Evolutionary conservation across 2,329 filamentous ascomycete species (phyloP), one percentile per base, ranked within the genome.

Genomic region (Cercospora sp.): DNA sequence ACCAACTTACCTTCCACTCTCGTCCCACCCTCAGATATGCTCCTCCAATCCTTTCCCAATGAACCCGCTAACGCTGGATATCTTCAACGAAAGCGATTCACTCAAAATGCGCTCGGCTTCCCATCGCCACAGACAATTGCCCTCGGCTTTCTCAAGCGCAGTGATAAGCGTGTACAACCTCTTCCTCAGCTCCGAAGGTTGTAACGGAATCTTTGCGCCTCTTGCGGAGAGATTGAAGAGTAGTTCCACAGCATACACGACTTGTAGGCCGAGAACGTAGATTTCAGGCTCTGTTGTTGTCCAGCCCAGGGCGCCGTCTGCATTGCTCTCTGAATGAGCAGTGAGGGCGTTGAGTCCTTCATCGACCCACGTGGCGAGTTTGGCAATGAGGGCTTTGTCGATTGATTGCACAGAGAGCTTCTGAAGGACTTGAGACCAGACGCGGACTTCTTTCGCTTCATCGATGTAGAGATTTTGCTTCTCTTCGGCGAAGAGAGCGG

Each of bases 391-490:
- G 3, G 79, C 30, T 45, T 66, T 57, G 18, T 75, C 66, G 2
- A 79, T 74, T 3, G 76, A 68, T 8, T 59, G 23, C n/a, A 68
- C 53, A 3, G 72, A 68, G 3, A 84, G 66, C 0, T 72, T 68
- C 5, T 73, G 69, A 31, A 91, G 80, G 2, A 87, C 81, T 16
- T 78, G 78, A 0, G 84, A 80, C 93, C 93, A 97, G n/a, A 88
- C 78, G 18, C 84, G 80, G 3, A 89, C 84, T 78, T 97, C 94
- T 59, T 89, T 84, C 5, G 92, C 87, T 73, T 93, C 89, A 77
- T 98, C 94, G 60, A 94, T 83, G 78, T 92, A 98, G n/a, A 97
- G 84, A 77, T 99, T 99, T 77, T 97, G 93, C 78, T 96, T 94
- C 80, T 99, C 95, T 65, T 93, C 86, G 0, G 87, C 90, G 77